These are phyloP conservation scores for Clathrus columnatus DNA, from an alignment of 768 basidiomycete species.

Conservation along the genomic window DNA sequence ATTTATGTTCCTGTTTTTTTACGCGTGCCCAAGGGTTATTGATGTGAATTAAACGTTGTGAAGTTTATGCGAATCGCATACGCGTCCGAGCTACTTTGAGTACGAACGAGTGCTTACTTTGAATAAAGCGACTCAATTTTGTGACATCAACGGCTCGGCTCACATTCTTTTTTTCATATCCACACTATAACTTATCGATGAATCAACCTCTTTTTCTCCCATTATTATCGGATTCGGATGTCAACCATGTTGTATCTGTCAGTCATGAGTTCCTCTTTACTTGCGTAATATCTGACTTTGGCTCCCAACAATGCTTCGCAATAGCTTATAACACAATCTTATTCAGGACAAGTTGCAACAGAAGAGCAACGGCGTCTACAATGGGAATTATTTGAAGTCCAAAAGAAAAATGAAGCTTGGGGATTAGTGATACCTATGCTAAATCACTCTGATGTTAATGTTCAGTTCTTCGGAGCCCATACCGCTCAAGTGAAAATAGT, in stretches of 20 bases:
- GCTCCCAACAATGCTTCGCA: background rate
- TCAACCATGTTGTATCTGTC: conserved; percentile 54
- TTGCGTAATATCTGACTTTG: background rate
- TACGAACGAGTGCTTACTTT: too few species aligned
- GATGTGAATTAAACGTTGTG: too few species aligned
- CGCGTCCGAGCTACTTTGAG: too few species aligned
- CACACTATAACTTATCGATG: conserved; percentile 7
- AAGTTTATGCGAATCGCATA: too few species aligned
- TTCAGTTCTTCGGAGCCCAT: conserved; percentile 93
- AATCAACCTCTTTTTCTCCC: conserved; percentile 38
- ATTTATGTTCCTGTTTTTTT: too few species aligned
- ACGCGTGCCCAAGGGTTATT: too few species aligned
- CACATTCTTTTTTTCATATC: background rate
- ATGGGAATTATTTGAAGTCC: conserved; percentile 66
- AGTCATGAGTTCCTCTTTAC: conserved; percentile 18
- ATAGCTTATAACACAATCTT: conserved; percentile 10
- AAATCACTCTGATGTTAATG: conserved; percentile 63
- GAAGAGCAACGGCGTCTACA: conserved; percentile 58
- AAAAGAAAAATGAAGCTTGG: conserved; percentile 69
- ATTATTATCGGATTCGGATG: conserved; percentile 39
- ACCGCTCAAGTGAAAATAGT: conserved; percentile 91
- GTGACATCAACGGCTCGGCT: too few species aligned
- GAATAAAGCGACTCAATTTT: too few species aligned
- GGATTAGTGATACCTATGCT: conserved; percentile 73
- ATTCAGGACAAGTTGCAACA: conserved; percentile 37